Evolutionary conservation across 495 filamentous ascomycete genomes (phyloP), one percentile per base, ranked within the genome.

Genomic region (Aspergillus saccharolyticus): DNA sequence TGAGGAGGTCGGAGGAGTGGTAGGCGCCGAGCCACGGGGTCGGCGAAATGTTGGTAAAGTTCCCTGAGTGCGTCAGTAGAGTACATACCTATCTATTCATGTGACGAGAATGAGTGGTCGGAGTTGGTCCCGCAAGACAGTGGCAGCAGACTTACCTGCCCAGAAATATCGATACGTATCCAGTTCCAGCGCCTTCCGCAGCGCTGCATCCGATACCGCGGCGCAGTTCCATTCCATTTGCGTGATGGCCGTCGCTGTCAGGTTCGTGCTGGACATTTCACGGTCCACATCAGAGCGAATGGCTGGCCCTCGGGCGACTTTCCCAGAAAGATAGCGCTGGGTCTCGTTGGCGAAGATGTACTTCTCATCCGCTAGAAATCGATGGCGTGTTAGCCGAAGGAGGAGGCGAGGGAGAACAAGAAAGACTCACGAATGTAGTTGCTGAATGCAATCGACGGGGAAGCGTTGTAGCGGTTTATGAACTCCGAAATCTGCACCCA

Each of bases 261-360:
- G 33, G 68, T 77, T 43, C 57, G 56, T 18, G 70, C 69, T 42
- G 74, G 68, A 20, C 61, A 69, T 64, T 52, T 80, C 78, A 28
- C 78, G 76, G 15, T 72, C 60, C 12, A 74, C 76, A 20, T 70
- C 66, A 9, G 70, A 72, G 33, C 76, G 65, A 14, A 80, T 71
- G 0, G 73, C 67, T 28, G 78, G 75, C 7, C 60, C 30, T 6
- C 33, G 19, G 30, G 62, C 52, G 44, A 67, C 57, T 54, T 63
- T 51, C 33, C 68, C 60, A 6, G 45, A 28, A 5, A 17, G 22
- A 30, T 59, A 59, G 24, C 66, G 64, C 21, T 52, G 15, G 17
- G 75, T 76, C 52, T 80, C 78, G 56, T 82, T 78, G 24, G 60
- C 56, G 53, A 63, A 63, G 24, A 68, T 61, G 46, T 57, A 61